Evolutionary conservation across 2,329 filamentous ascomycete species (phyloP), one percentile per base, ranked within the genome.

Genomic region (Rhynchosporium agropyri): DNA sequence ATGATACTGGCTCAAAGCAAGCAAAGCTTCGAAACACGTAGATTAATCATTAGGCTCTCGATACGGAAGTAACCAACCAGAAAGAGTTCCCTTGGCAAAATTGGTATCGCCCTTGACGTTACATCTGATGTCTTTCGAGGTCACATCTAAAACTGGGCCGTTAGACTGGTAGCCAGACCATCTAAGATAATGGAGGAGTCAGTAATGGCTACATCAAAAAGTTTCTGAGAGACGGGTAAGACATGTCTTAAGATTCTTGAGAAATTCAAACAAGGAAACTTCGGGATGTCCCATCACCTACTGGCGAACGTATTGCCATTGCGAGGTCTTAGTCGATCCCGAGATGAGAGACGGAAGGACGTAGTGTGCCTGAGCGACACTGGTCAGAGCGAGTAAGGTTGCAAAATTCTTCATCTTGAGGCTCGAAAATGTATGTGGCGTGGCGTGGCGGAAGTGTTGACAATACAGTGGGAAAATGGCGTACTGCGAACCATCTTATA

Each of bases 71-170:
- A 28, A 70, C 67, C 67, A 15, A 71, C 38, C 69, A 5, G 67
- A 63, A 15, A 67, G 54, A 13, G 63, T 73, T 7, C 56, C 29
- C 4, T 66, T 26, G 2, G 67, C 69, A 20, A 67, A 69, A 3
- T 59, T 73, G 4, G 64, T 63, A 10, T 66, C 71, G 29, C 74
- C 76, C 54, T 76, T 70, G 48, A 75, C 74, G 61, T 74, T 72
- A 50, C 77, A 78, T 63, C 77, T 76, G 65, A 78, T 76, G 62
- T 78, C 76, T 62, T 75, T 74, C 28, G 72, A 70, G 9, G 76
- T 71, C 29, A 79, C 74, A 10, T 64, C 65, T 48, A 71, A 67
- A 65, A 69, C 64, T 51, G 67, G 65, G 38, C 63, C 40, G 62
- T 68, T 68, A 13, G 69, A 67, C 40, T 71, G 65, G n/a, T 67